These are phyloP conservation scores for Pharnaceum exiguum DNA, from an alignment of 148 eudicot species.

Conservation along the genomic window DNA sequence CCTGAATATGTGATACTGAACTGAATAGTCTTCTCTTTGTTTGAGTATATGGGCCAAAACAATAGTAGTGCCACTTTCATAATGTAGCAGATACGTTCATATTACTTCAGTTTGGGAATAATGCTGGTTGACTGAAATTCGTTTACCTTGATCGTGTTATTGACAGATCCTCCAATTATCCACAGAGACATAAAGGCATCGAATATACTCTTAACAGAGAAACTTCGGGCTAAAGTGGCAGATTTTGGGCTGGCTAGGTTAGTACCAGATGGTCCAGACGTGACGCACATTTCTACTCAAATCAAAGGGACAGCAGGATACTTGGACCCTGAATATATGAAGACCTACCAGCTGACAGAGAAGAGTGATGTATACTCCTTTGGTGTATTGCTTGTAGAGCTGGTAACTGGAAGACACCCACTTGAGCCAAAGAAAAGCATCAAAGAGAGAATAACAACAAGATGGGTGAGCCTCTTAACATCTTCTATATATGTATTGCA, in stretches of 20 bases:
- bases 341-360: conserved; percentile 66
- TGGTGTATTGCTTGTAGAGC: conserved; percentile 68
- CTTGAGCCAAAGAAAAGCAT: conserved; percentile 36
- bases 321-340: conserved; percentile 77
- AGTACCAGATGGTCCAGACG: conserved; percentile 42
- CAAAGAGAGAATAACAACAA: conserved; percentile 45
- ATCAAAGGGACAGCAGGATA: conserved; percentile 78
- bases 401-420: conserved; percentile 65
- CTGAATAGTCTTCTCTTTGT: no score
- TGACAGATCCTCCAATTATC: conserved; percentile 79
- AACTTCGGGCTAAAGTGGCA: conserved; percentile 73
- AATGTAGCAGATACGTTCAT: not conserved
- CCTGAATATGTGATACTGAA: no score
- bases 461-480: conserved; percentile 56
- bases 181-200: conserved; percentile 88
- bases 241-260: conserved; percentile 80
- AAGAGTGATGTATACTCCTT: conserved; percentile 87
- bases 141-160: conserved; percentile 15
- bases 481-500: not conserved
- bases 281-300: conserved; percentile 70
- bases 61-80: not conserved
- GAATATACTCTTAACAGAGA: conserved; percentile 72
- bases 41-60: no score
- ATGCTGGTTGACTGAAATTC: conserved; percentile 11
- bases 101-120: not conserved